Conservation (phyloP, 208 protist species). For the Strigomonas culicis region DNA sequence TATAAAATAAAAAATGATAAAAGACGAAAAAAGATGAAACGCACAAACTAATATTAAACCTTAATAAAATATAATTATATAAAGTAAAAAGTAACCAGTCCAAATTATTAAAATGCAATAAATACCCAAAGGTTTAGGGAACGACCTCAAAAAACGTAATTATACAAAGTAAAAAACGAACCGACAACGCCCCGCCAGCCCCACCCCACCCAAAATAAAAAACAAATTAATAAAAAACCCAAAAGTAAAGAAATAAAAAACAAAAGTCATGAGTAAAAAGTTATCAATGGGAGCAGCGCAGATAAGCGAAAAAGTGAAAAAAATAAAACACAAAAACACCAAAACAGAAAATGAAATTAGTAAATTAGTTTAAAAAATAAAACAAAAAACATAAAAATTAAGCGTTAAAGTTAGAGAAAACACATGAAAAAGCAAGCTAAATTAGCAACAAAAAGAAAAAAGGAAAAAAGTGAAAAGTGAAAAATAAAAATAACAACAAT, state of each 20-base stretch:
- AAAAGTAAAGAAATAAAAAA: conserved; percentile 13
- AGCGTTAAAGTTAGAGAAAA: background rate
- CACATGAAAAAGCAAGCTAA: conserved; percentile 13
- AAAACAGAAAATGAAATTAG: conserved; percentile 10
- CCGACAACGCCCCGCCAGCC: background rate
- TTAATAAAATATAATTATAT: conserved; percentile 1
- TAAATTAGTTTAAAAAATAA: conserved; percentile 10
- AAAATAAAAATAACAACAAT: background rate
- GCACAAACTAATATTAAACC: conserved; percentile 6
- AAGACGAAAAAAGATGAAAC: conserved; percentile 1
- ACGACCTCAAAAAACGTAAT: background rate
- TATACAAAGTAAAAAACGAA: conserved; percentile 9
- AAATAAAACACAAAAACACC: conserved; percentile 4
- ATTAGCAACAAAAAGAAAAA: conserved; percentile 1
- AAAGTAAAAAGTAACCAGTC: conserved; percentile 5
- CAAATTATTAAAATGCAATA: background rate
- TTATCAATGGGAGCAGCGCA: background rate
- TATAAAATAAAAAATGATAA: background rate
- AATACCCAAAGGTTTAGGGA: conserved; percentile 8
- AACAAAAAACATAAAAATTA: conserved; percentile 11
- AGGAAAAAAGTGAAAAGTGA: conserved; percentile 6
- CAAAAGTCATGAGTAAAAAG: background rate
- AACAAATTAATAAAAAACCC: conserved; percentile 6
- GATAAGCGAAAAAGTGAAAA: conserved; percentile 5
- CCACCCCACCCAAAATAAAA: background rate